phyloP scores from a whole-genome alignment of 495 filamentous ascomycete species.

The Cairneyella variabilis region DNA sequence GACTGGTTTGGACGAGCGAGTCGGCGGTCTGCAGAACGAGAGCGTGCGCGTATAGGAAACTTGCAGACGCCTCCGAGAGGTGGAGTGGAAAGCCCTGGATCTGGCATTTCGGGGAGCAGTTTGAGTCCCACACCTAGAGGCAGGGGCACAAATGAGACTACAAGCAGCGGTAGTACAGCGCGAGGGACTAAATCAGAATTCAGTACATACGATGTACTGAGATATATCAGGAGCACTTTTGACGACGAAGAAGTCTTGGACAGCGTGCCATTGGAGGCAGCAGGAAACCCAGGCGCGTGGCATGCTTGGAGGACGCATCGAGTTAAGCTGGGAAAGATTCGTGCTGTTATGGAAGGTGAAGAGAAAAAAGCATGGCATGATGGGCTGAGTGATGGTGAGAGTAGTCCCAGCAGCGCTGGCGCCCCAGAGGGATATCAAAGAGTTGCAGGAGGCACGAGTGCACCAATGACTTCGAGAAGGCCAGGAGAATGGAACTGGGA shows the following conservation, averaged over 20 bases:
- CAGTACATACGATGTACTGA: conserved; percentile 58
- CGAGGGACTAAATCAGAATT: conserved; percentile 24
- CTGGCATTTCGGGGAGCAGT: background rate
- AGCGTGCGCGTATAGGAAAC: background rate
- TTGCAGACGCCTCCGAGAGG: conserved; percentile 16
- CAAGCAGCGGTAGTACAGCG: conserved; percentile 15
- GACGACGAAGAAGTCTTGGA: conserved; percentile 74
- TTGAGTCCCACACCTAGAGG: conserved; percentile 17
- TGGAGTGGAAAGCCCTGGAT: conserved; percentile 10
- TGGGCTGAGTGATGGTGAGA: conserved; percentile 8
- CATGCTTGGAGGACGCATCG: conserved; percentile 80
- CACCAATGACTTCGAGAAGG: conserved; percentile 36
- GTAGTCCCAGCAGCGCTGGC: background rate
- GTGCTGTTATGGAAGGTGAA: conserved; percentile 12
- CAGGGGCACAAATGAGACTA: conserved; percentile 1
- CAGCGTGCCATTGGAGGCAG: conserved; percentile 70
- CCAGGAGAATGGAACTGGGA: conserved; percentile 95
- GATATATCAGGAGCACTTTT: conserved; percentile 80
- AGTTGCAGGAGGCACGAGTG: conserved; percentile 6
- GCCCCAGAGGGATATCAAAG: conserved; percentile 12
- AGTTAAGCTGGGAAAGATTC: conserved; percentile 26
- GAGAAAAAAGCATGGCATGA: conserved; percentile 14
- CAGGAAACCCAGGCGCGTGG: conserved; percentile 86
- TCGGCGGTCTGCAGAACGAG: conserved; percentile 11
- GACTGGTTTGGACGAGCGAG: conserved; percentile 65